Conservation (phyloP, 176 grass and related monocot genomes). For the Poa annua region DNA sequence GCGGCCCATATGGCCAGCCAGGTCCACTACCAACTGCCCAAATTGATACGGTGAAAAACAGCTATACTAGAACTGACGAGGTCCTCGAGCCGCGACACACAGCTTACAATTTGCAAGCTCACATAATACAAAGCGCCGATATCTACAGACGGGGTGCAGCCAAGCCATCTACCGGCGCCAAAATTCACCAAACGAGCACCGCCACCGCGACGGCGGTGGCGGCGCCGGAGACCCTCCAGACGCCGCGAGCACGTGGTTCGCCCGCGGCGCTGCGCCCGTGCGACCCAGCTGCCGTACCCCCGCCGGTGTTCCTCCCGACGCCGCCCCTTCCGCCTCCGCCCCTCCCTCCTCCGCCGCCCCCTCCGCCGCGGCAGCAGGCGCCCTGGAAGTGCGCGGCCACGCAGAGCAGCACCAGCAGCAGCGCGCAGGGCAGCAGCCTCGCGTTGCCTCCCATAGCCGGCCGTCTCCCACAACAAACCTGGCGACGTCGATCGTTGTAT, state of each 20-base stretch:
- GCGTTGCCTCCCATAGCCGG: background rate
- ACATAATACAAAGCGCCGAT: background rate
- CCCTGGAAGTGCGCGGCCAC: conserved; percentile 33
- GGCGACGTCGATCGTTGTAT: too few relatives aligned
- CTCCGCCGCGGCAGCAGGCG: conserved; percentile 6
- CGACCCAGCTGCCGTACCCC: background rate
- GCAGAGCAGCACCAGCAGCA: conserved; percentile 42
- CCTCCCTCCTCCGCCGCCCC: conserved; percentile 3
- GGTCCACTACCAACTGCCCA: too few relatives aligned
- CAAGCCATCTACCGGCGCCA: background rate
- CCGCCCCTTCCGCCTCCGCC: background rate
- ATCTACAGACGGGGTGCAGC: background rate
- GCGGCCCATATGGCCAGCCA: too few relatives aligned
- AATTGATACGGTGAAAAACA: too few relatives aligned
- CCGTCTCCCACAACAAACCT: too few relatives aligned
- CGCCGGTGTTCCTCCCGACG: background rate
- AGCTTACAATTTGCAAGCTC: too few relatives aligned
- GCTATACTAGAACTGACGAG: too few relatives aligned
- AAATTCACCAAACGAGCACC: background rate
- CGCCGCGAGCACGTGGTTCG: background rate
- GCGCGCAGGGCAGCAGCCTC: conserved; percentile 9
- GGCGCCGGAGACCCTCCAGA: background rate
- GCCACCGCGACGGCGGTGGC: background rate
- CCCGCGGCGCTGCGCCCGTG: background rate
- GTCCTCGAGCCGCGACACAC: too few relatives aligned